These are phyloP conservation scores for Rubia peregrina DNA, from an alignment of 305 asterid genomes.

Conservation along the genomic window DNA sequence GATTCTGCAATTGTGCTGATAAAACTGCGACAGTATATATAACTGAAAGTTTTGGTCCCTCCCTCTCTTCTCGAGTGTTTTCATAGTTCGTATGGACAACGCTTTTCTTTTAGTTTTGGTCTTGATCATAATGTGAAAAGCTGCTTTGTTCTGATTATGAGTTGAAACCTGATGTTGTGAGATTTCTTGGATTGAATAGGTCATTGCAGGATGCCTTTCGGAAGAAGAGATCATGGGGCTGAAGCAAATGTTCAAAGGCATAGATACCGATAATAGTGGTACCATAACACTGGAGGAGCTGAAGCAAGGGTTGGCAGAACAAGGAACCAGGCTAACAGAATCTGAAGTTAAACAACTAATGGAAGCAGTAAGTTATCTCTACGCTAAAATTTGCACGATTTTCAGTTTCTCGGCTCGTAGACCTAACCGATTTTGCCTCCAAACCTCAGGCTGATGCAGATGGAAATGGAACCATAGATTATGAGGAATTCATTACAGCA, in stretches of 20 bases:
- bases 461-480: constrained; percentile 95
- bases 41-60: neutral
- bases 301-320: constrained; percentile 75
- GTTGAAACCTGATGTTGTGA: neutral
- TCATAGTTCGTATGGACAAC: neutral
- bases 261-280: constrained; percentile 82
- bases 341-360: constrained; percentile 81
- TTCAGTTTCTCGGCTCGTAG: neutral
- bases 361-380: constrained; percentile 70
- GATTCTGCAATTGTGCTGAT: neutral
- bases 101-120: neutral
- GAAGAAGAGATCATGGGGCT: constrained; percentile 96
- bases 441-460: constrained; percentile 85
- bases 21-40: neutral
- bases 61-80: neutral
- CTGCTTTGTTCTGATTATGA: neutral
- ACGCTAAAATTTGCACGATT: neutral
- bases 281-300: constrained; percentile 93
- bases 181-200: constrained; percentile 39
- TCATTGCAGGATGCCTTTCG: constrained; percentile 83
- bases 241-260: constrained; percentile 85
- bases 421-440: neutral
- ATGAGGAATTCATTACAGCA: constrained; percentile 97
- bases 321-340: constrained; percentile 85
- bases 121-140: neutral